Base-by-base conservation (phyloP, 345 rosid genomes). In the Gynandropsis gynandra region DNA sequence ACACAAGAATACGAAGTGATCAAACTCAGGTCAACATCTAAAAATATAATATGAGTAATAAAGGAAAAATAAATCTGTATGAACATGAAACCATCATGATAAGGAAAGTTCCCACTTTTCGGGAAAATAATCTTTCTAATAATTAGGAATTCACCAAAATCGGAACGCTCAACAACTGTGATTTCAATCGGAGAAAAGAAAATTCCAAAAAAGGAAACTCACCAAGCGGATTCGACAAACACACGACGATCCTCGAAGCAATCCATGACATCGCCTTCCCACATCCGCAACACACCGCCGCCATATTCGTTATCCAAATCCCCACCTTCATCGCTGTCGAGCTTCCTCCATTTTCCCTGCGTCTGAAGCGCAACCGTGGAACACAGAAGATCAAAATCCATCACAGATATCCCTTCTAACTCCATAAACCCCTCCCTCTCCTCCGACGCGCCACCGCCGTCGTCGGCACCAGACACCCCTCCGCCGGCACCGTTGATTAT, bases 221-320 rank as follows among this genome's bases (percentile, higher is more conserved):
- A 90, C 98, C 92, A 87, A 43, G 80, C 52, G 29, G 98, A 82
- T 78, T 90, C 75, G 42, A 80, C 59, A 57, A 95, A 87, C 54
- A 87, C 50, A 21, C 75, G 85, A 65, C 81, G 87, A 72, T 90
- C 85, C 35, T 84, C 85, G 38, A 79, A 70, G 76, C 82, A 84
- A 68, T 79, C 95, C 49, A 80, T 77, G 14, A 84, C 78, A 56
- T 77, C 87, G 35, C 95, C 95, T 76, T 90, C 98, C 98, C 98
- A 90, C 82, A 90, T 72, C 71, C 98, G 76, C 1, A 87, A 81
- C 46, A 82, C 95, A 21, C 82, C 87, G 7, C 85, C 85, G 31
- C 72, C 59, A 41, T 73, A 76, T 3, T 68, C 90, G 9, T 64
- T 84, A 10, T 66, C 63, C 0, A 43, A 60, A 2, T 56, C 76